Evolutionary conservation across 257 asterid genomes (phyloP).

Genomic region (Petunia axillaris): DNA sequence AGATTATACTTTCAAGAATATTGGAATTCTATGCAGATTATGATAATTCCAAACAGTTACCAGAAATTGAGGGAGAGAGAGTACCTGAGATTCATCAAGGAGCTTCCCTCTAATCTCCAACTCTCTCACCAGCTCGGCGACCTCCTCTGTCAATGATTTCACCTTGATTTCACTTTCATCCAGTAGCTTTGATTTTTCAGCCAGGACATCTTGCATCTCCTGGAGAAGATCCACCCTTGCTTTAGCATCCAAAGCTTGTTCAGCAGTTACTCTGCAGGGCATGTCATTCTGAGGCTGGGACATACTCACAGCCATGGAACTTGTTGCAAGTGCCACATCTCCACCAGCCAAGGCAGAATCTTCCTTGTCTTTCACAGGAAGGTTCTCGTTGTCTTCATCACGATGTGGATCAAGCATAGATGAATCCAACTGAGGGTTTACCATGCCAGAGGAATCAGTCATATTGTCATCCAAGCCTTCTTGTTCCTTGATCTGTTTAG

Average conservation of each 20-base stretch:
- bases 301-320: slow-evolving; percentile 84
- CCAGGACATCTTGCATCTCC: slow-evolving; percentile 57
- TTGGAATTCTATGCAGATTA: not conserved
- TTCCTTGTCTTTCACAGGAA: slow-evolving; percentile 55
- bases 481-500: slow-evolving; percentile 54
- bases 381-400: slow-evolving; percentile 59
- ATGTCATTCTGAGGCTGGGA: slow-evolving; percentile 55
- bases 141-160: slow-evolving; percentile 59
- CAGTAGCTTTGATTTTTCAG: slow-evolving; percentile 66
- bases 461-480: slow-evolving; percentile 79
- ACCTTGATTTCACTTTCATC: slow-evolving; percentile 63
- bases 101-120: slow-evolving; percentile 78
- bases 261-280: slow-evolving; percentile 43
- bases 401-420: slow-evolving; percentile 78
- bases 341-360: slow-evolving; percentile 45
- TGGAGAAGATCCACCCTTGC: slow-evolving; percentile 43
- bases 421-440: slow-evolving; percentile 75
- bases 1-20: not conserved
- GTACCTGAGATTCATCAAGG: slow-evolving; percentile 98
- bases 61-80: slow-evolving; percentile 22
- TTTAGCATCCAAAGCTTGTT: slow-evolving; percentile 47
- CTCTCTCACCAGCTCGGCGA: slow-evolving; percentile 65
- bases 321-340: slow-evolving; percentile 52
- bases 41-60: slow-evolving; percentile 14
- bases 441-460: slow-evolving; percentile 74